Evolutionary conservation across 805 yeast species (phyloP).

Genomic region (Myxozyma neglecta): DNA sequence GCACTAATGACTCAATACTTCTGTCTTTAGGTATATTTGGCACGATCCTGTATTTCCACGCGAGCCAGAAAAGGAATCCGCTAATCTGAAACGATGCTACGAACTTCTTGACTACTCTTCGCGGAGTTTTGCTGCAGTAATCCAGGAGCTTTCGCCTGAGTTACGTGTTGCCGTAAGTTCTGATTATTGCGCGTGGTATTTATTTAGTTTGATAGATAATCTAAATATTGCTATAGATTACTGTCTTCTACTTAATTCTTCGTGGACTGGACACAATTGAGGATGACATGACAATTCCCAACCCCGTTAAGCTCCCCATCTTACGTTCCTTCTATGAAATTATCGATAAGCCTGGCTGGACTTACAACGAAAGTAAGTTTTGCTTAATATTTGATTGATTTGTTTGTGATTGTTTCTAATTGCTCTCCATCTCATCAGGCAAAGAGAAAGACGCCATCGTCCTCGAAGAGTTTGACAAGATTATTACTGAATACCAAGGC

Average conservation of each 20-base stretch:
- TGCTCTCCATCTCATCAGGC: conserved; percentile 42
- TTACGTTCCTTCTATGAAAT: conserved; percentile 67
- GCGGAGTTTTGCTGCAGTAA: conserved; percentile 92
- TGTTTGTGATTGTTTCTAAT: background rate
- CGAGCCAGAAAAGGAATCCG: conserved; percentile 44
- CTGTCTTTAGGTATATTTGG: conserved; percentile 40
- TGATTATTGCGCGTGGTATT: background rate
- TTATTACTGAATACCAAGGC: conserved; percentile 69
- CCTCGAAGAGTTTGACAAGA: conserved; percentile 70
- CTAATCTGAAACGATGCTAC: conserved; percentile 63
- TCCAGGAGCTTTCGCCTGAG: conserved; percentile 86
- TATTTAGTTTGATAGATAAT: too few species aligned
- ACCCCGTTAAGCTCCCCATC: conserved; percentile 68
- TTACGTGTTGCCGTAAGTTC: conserved; percentile 62
- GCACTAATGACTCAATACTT: background rate
- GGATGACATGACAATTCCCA: conserved; percentile 87
- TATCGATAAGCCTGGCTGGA: conserved; percentile 70
- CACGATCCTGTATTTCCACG: conserved; percentile 56
- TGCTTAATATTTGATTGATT: background rate
- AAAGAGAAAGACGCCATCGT: conserved; percentile 81
- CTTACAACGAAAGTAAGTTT: conserved; percentile 59
- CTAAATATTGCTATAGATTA: conserved; percentile 36
- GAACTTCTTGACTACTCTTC: conserved; percentile 68
- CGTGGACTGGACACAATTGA: conserved; percentile 95
- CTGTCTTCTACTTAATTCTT: conserved; percentile 80